Percentiles rank a stretch among this genome's conserved stretches.
Evolutionary conservation across 169 alveolate genomes (phyloP).

Genomic region (Plasmodium fragile): DNA sequence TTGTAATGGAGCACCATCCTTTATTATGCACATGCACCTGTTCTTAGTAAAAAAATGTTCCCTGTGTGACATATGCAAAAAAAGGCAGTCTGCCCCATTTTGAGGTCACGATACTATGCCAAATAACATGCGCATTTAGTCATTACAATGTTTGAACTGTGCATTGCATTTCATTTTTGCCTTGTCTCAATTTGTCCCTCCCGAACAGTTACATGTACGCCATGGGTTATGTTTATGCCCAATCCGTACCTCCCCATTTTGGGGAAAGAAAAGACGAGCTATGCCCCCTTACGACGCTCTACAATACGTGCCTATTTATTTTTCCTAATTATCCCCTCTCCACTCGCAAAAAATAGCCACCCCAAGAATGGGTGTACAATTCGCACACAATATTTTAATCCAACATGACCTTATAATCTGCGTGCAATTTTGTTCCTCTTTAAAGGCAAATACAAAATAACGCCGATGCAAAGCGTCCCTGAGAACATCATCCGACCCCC

Average conservation of each 20-base stretch:
- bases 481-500: conserved; percentile 79
- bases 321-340: neutral
- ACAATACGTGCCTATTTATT: neutral
- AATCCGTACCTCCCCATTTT: neutral
- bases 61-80: neutral
- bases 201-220: neutral
- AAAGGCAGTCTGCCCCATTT: neutral
- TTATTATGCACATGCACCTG: neutral
- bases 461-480: conserved; percentile 78
- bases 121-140: neutral
- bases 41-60: neutral
- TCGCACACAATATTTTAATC: neutral
- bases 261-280: neutral
- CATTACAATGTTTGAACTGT: neutral
- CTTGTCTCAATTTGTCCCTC: neutral
- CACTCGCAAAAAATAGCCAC: neutral
- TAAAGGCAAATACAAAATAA: conserved; percentile 81
- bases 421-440: conserved; percentile 8
- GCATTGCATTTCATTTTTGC: neutral
- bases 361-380: neutral
- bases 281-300: neutral
- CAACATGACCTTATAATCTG: neutral
- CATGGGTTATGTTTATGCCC: neutral
- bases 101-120: neutral
- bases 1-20: neutral